Percentiles rank a stretch among this genome's conserved stretches.
Conservation (phyloP, 108 stramenopile genomes). For the Cyclotella choctawhatcheeana region DNA sequence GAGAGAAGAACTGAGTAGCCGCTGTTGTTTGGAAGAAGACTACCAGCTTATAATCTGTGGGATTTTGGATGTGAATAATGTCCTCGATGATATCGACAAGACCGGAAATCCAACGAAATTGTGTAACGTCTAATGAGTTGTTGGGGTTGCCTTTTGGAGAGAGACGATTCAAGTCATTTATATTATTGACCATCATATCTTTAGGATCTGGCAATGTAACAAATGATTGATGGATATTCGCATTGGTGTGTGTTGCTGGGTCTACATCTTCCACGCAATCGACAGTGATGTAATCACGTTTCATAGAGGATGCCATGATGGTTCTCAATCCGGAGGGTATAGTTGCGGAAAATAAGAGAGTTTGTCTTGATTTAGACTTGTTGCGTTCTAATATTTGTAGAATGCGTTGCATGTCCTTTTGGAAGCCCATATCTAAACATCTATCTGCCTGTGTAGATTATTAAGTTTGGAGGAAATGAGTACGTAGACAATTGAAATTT, state of each 20-base stretch:
- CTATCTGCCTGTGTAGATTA: constrained; percentile 82
- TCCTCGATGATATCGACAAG: constrained; percentile 49
- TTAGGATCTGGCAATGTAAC: constrained; percentile 35
- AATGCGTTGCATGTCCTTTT: constrained; percentile 77
- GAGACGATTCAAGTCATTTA: constrained; percentile 14
- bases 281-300: constrained; percentile 41
- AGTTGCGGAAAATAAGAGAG: constrained; percentile 86
- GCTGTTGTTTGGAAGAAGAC: constrained; percentile 87
- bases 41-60: constrained; percentile 78
- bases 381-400: constrained; percentile 28
- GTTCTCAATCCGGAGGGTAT: constrained; percentile 58
- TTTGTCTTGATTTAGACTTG: constrained; percentile 48
- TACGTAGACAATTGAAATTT: not conserved
- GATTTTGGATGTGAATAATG: constrained; percentile 68
- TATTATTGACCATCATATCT: not conserved
- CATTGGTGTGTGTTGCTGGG: constrained; percentile 45
- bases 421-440: constrained; percentile 92
- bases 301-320: constrained; percentile 66
- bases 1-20: constrained; percentile 64
- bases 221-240: constrained; percentile 40
- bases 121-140: constrained; percentile 1
- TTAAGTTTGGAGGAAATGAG: too few species aligned
- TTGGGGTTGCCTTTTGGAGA: not conserved
- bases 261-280: constrained; percentile 55
- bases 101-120: constrained; percentile 37